A percentile compares a stretch with the other conserved stretches of the same genome.
phyloP scores from a whole-genome alignment of 164 flowering plant species.

The Magnolia officinalis region DNA sequence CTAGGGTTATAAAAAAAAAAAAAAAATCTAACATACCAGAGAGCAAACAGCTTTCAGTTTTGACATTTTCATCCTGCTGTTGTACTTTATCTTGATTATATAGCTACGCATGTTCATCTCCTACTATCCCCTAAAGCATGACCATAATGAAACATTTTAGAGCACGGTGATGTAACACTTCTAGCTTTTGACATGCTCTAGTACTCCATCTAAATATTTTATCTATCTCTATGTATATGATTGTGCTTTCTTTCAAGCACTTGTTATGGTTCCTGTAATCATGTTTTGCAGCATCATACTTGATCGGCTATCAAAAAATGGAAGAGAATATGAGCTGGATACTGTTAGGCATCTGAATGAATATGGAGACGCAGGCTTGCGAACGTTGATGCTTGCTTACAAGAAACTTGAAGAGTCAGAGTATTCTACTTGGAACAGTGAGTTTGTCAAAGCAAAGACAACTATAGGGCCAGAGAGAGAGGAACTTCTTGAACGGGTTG shows the following conservation, averaged over 20 bases:
- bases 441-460: constrained; percentile 77
- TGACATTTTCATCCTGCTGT: neutral
- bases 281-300: constrained; percentile 71
- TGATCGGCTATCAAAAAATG: constrained; percentile 80
- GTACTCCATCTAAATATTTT: neutral
- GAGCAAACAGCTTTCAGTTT: neutral
- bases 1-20: neutral
- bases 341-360: constrained; percentile 85
- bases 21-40: neutral
- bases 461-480: constrained; percentile 83
- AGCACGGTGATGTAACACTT: no score
- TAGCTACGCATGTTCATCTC: no score
- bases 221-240: neutral
- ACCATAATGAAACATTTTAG: no score
- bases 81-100: no score
- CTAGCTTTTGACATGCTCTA: neutral
- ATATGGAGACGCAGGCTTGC: constrained; percentile 92
- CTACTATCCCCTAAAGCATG: no score
- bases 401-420: constrained; percentile 80
- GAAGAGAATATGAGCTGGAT: constrained; percentile 60
- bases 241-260: neutral
- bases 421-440: constrained; percentile 74
- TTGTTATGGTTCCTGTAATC: neutral
- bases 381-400: constrained; percentile 91
- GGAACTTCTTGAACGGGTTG: constrained; percentile 63